Base-by-base conservation (phyloP, 2,329 filamentous ascomycete genomes). In the Sporothrix curviconia region DNA sequence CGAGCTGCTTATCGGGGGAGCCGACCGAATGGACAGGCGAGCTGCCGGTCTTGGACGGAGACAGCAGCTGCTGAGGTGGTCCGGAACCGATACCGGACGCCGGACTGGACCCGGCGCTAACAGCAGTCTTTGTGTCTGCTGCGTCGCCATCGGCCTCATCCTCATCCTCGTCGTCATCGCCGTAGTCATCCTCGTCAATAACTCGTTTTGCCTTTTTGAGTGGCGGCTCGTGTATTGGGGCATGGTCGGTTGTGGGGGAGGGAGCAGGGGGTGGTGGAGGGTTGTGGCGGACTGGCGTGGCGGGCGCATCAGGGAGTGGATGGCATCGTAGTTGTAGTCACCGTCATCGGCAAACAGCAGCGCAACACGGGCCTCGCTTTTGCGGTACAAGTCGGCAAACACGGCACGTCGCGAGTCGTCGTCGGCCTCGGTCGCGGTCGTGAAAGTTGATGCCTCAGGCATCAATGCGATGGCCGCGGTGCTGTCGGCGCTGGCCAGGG, bases 131-230 rank as follows among this genome's bases (percentile, higher is more conserved):
- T 17, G 52, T 25, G 30, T 40, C 39, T 11, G 43, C 22, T 12
- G 32, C 77, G 19, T 75, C 68, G 66, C 80, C 71, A 64, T 79
- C 74, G 66, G 81, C 83, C 7, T 87, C 84, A 1, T 89, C 86
- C 9, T n/a, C n/a, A n/a, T 87, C 82, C 15, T 90, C 87, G 42
- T 92, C 87, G 58, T 96, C 91, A 66, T 92, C 89, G 64, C 87
- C 89, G 68, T 92, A 92, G 72, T 92, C 87, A 66, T 91, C 87
- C 69, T 92, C 89, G 65, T 91, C 84, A 78, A 92, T 91, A 69
- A 83, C 78, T 66, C 89, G 81, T 70, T 87, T 87, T 47, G 84
- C 79, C 72, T 89, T 87, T 74, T 94, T 96, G 58, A 79, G 74
- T 37, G 84, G 82, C 55, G 83, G 81, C 66, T 86, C 80, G 64